Evolutionary conservation across 2,329 filamentous ascomycete genomes (phyloP), one percentile per base, ranked within the genome.

Genomic region (Thermoascus crustaceus): DNA sequence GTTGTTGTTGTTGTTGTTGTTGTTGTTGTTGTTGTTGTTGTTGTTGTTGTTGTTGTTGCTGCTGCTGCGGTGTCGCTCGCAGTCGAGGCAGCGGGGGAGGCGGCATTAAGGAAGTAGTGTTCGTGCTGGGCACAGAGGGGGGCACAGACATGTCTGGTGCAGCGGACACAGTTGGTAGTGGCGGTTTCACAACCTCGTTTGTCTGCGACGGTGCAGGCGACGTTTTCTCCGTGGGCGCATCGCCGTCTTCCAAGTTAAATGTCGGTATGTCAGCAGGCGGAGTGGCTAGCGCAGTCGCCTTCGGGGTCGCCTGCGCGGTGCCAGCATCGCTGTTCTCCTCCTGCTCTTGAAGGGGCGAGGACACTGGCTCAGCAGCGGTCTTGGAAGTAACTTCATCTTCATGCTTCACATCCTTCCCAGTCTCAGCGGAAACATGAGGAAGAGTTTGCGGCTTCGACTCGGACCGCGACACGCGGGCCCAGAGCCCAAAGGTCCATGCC

Each of bases 251-350:
- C 19, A 63, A 47, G 17, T 47, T 54, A 18, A 64, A 44, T 5
- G 48, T 44, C 6, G 61, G 61, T 4, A 63, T 51, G 14, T 51
- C 41, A 17, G 56, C 40, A 7, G 40, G 17, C 3, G 53, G 47
- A 9, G 45, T 35, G 10, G 19, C 46, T 4, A 49, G 47, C 18
- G 53, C 50, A 10, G 47, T 53, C 11, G 57, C 55, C 42, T 63
- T 64, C 4, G 62, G 60, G 4, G 60, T 64, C 2, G 44, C 49
- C 36, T 61, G 53, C 3, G 44, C 14, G n/a, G 53, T 52, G 16
- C 50, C 49, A 20, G 37, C 38, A 14, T 35, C 30, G 29, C 33
- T 41, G 32, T 24, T 25, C n/a, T 19, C 21, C 8, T 17, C 13
- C 25, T 29, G 17, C 17, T 23, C 13, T 13, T n/a, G n/a, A n/a